Evolutionary conservation across 805 yeast genomes (phyloP), one percentile per base, ranked within the genome.

Genomic region (Saccharomyces jurei): DNA sequence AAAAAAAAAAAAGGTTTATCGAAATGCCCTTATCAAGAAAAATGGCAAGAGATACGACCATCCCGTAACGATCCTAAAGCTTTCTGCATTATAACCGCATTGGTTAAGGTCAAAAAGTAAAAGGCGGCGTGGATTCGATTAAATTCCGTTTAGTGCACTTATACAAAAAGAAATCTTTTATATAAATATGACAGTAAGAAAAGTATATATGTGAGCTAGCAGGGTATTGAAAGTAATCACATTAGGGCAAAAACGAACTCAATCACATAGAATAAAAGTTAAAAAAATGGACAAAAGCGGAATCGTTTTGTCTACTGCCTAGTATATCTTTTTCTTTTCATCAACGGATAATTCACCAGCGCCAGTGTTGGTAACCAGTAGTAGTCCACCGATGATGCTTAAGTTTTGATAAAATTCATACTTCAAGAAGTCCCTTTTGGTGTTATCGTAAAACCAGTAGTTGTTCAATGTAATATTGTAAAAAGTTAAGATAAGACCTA

Each of bases 341-440:
- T 92, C 99, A 56, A 92, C 75, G 29, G 96, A 87, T 60, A 91
- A 78, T 63, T 88, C 92, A 51, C 99, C 99, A 31, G 98, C 98
- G 59, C 99, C 99, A 3, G 96, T 89, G 73, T 87, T 89, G 57
- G 89, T 96, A 58, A 94, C 87, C 61, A 94, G 76, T 56, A 92
- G 74, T 59, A 92, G 80, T 1, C 97, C 99, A 55, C 99, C 99
- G 52, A 92, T 92, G 68, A 92, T 92, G 56, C 96, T 86, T 67
- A 92, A 77, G 47, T 96, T 89, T 75, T 94, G 99, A 79, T 88
- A 92, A 71, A 87, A 88, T 72, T 91, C 98, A 71, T 92, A 94
- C 71, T 88, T 88, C 69, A 90, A 74, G 72, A 83, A 88, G 73
- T 92, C 99, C 66, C 97, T 84, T 72, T 84, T 81, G 57, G 78